phyloP scores from a whole-genome alignment of 1,139 yeast species.

The Suhomyces maxii region DNA sequence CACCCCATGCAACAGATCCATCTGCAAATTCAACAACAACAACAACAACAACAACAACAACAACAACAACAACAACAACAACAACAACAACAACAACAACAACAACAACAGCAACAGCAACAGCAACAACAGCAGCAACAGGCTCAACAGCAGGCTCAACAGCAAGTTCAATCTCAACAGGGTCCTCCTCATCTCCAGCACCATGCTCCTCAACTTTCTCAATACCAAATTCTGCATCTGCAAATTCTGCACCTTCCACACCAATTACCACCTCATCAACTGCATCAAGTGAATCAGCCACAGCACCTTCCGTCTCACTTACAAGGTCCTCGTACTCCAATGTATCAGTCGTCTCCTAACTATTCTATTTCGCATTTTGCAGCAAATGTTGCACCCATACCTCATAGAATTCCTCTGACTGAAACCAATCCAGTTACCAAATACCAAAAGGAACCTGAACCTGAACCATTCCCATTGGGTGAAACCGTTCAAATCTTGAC shows the following conservation, averaged over 20 bases:
- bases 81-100: constrained; percentile 9
- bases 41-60: constrained; percentile 10
- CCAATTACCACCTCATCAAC: constrained; percentile 1
- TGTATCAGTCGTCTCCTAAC: constrained; percentile 6
- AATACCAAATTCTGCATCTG: constrained; percentile 7
- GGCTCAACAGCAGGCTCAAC: constrained; percentile 11
- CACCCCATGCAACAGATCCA: constrained; percentile 8
- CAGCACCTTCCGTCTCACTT: constrained; percentile 9
- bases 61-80: constrained; percentile 6
- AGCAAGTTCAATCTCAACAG: constrained; percentile 1
- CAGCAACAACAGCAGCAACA: constrained; percentile 7
- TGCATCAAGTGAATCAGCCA: constrained; percentile 2
- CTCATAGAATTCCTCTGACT: neutral
- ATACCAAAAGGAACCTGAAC: constrained; percentile 1
- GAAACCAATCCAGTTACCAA: neutral
- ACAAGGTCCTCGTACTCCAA: constrained; percentile 7
- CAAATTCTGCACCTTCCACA: constrained; percentile 3
- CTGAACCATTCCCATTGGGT: constrained; percentile 17
- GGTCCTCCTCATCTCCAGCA: constrained; percentile 6
- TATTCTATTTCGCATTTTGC: constrained; percentile 10
- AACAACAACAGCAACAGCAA: constrained; percentile 7
- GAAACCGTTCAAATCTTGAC: constrained; percentile 33
- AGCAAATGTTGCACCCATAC: constrained; percentile 9
- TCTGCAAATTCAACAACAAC: constrained; percentile 12
- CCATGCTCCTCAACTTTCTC: constrained; percentile 5